Evolutionary conservation across 108 stramenopile genomes (phyloP), one percentile per base, ranked within the genome.

Genomic region (Nitzschia sp.): DNA sequence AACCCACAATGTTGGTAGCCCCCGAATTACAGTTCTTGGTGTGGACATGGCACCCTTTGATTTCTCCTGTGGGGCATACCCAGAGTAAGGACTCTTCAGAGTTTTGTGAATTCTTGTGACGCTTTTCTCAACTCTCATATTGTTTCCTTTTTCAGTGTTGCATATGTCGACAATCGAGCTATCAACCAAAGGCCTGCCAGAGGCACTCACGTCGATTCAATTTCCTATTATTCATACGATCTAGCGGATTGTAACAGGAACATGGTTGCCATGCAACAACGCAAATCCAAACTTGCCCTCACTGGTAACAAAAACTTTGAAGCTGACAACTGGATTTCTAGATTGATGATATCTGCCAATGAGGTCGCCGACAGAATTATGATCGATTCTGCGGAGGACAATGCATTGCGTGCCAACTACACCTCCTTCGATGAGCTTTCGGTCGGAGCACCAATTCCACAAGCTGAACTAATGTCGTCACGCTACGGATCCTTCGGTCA

Each of bases 191-290:
- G 65, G 51, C 73, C 73, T 14, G 51, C 74, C 15, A 78, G 76
- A 50, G 92, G 92, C 15, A 76, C 76, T 21, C 73, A 75, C 38
- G 92, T 91, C 7, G 92, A 93, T 75, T 81, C 79, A 5, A 93
- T 93, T 67, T 77, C 82, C 29, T 93, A 90, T 61, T 93, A 93
- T 53, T 86, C 85, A 8, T 58, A 74, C 24, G 89, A 93, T 56
- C 78, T 93, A 61, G 86, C 85, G 26, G 71, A 73, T 8, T 74
- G 76, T 54, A 93, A 90, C 65, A 70, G 70, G 39, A 14, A 62
- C 24, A 67, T 93, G 78, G 69, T 63, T 24, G 53, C 50, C 26
- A 65, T 90, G 72, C 89, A 90, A 63, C 62, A 75, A 46, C 79
- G 82, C 8, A 88, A 88, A 57, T 59, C 78, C 34, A 63, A 74